Percentiles rank a stretch among this genome's conserved stretches.
phyloP scores from a whole-genome alignment of 768 basidiomycete genomes.

The Hericium erinaceus region DNA sequence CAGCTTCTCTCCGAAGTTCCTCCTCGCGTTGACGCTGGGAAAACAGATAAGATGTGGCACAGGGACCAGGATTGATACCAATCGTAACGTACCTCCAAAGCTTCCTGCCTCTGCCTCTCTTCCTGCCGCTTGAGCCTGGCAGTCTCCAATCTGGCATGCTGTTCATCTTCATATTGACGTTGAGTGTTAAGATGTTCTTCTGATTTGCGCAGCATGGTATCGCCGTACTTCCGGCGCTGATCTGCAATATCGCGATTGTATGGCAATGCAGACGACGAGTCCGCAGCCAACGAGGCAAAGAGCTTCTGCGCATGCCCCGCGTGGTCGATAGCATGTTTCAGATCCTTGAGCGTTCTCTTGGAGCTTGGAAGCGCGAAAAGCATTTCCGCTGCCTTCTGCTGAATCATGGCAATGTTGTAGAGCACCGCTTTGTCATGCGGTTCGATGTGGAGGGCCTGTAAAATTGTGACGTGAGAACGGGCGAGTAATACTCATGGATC shows the following conservation, averaged over 20 bases:
- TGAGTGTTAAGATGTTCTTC: slow-evolving; percentile 75
- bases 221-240: slow-evolving; percentile 84
- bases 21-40: slow-evolving; percentile 52
- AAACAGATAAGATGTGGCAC: neutral
- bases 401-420: slow-evolving; percentile 97
- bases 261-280: slow-evolving; percentile 58
- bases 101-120: slow-evolving; percentile 60
- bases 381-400: slow-evolving; percentile 92
- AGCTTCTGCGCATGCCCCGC: slow-evolving; percentile 81
- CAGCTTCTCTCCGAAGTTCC: slow-evolving; percentile 58
- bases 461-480: slow-evolving; percentile 7
- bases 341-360: slow-evolving; percentile 75
- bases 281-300: slow-evolving; percentile 75
- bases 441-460: slow-evolving; percentile 73
- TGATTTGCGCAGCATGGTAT: slow-evolving; percentile 71
- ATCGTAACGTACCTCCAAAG: slow-evolving; percentile 45
- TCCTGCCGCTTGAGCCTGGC: slow-evolving; percentile 74
- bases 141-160: slow-evolving; percentile 61
- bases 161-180: slow-evolving; percentile 60
- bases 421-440: slow-evolving; percentile 84
- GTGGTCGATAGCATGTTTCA: slow-evolving; percentile 69
- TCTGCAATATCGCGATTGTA: slow-evolving; percentile 85
- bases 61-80: neutral
- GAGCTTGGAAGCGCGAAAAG: slow-evolving; percentile 62
- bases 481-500: neutral